Evolutionary conservation across 176 grass and related monocot genomes (phyloP), one percentile per base, ranked within the genome.

Genomic region (Oryza coarctata): DNA sequence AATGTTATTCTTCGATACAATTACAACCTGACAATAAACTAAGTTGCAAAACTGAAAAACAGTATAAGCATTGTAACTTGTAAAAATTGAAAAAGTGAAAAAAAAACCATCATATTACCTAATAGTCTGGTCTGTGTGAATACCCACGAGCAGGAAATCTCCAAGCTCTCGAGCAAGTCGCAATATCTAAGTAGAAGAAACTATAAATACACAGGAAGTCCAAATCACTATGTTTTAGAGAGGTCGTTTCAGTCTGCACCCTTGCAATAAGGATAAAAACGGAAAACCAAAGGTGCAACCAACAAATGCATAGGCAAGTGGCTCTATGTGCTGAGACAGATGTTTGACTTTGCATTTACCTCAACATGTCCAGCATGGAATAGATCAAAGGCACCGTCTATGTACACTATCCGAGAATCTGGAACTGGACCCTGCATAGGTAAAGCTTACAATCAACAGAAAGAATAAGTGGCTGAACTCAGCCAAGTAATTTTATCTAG

Each of bases 331-430:
- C 29, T 45, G 18, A 83, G 25, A 63, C 3, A 33, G n/a, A 68
- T 64, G 6, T 17, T 25, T 22, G 50, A 31, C 47, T 71, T 67
- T 30, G 60, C 30, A 66, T 71, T 87, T 91, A 99, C 96, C 96
- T 99, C 96, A 70, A 99, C 96, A 92, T 99, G 87, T 67, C 96
- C 96, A 84, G 96, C 93, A 89, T 99, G 96, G 47, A 99, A 90
- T 20, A 95, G 89, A 93, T 99, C 93, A 88, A 95, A 99, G 63
- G 93, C 96, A 40, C 93, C 96, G 63, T 99, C 96, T 60, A 95
- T 95, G 82, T 99, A 99, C 85, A 99, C 82, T 91, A 95, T 85
- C 66, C 77, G 85, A 88, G 93, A 94, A 93, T 95, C 87, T 83
- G 93, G 90, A 65, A 89, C 76, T 82, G 96, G 96, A 17, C 96